phyloP scores from a whole-genome alignment of 78 protist genomes.

The Dictyostelium intermedium region DNA sequence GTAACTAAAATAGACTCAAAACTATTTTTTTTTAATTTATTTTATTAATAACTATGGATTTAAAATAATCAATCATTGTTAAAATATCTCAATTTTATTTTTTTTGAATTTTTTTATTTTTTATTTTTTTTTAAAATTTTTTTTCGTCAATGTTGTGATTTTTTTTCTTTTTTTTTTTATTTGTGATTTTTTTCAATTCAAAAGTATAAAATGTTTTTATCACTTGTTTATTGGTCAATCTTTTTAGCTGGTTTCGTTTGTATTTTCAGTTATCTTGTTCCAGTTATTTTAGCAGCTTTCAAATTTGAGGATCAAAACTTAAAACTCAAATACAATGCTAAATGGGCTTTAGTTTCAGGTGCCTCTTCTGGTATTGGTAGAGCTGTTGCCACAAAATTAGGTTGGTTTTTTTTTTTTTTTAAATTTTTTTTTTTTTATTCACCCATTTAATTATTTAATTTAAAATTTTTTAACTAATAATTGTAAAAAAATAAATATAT shows the following conservation, averaged over 20 bases:
- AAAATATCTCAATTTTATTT: not conserved
- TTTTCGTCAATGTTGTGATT: not conserved
- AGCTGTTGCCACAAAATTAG: conserved; percentile 57
- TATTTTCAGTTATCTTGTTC: conserved; percentile 18
- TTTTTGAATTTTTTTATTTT: not conserved
- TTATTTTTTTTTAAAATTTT: not conserved
- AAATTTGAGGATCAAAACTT: conserved; percentile 57
- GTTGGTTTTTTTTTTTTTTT: not conserved
- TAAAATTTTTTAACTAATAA: too few relatives aligned
- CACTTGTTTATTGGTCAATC: conserved; percentile 32
- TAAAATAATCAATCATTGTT: not conserved
- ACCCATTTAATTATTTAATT: too few relatives aligned
- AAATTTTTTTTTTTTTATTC: not conserved
- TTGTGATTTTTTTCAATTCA: not conserved
- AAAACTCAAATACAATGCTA: conserved; percentile 66
- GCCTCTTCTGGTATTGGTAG: conserved; percentile 67
- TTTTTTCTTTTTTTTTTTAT: not conserved
- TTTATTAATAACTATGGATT: not conserved
- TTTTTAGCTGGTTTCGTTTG: conserved; percentile 26
- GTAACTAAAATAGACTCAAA: too few relatives aligned
- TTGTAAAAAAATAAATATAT: not conserved
- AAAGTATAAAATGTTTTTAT: not conserved
- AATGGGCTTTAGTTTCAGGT: conserved; percentile 80
- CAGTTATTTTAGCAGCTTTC: conserved; percentile 56
- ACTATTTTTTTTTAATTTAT: too few relatives aligned